Evolutionary conservation across 441 rosid genomes (phyloP), one percentile per base, ranked within the genome.

Genomic region (Metrosideros polymorpha): DNA sequence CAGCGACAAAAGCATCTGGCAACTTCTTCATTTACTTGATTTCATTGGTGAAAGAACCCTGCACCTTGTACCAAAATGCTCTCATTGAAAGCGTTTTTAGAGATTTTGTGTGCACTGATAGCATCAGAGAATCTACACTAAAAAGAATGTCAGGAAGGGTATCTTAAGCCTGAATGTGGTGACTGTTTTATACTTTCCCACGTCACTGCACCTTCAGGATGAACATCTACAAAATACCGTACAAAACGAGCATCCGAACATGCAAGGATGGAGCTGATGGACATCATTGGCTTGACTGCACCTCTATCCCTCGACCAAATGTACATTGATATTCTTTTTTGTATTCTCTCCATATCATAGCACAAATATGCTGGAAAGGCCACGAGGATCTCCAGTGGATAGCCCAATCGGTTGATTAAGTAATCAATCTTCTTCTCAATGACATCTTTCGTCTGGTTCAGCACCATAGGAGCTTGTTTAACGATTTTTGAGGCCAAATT

Each of bases 331-430:
- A 95, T 91, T 88, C 98, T 93, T 49, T 86, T 92, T 86, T 85
- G 89, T 90, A 94, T 95, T 90, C 95, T 94, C 88, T 92, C 92
- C 87, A 93, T 86, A 85, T 94, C 94, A 85, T 94, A 95, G 86
- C 98, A 93, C 82, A 95, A 90, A 91, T 93, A 96, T 83, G 98
- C 83, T 19, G 98, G 98, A 90, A 94, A 95, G 12, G 85, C 88
- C 57, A 89, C 93, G 22, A 94, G 35, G 12, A 91, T 89, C 22
- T 91, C 92, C n/a, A 94, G 85, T 7, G 97, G 95, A 75, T 92
- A 94, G 52, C 93, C 94, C 83, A 93, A 91, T 86, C 85, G 89
- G 82, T 92, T 91, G 49, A 87, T 91, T 83, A 95, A 88, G 85
- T 85, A 92, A 89, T 92, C 89, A 63, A 96, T 92, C 93, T 96